Evolutionary conservation across 257 asterid species (phyloP).

Genomic region (Solanum dulcamara): DNA sequence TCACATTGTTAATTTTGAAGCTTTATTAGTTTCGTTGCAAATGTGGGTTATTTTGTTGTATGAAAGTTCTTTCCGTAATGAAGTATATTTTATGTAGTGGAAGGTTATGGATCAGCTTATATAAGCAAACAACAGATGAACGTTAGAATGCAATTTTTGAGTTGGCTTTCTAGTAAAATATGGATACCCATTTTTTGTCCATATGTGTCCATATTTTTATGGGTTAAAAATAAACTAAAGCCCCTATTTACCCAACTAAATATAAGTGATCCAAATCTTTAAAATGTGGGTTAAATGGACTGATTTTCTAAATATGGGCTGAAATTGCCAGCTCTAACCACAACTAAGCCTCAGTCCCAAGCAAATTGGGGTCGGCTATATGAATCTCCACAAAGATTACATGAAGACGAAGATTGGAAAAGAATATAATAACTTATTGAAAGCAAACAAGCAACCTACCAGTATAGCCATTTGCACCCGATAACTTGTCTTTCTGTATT

Average conservation of each 20-base stretch:
- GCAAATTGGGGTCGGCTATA: too few species aligned
- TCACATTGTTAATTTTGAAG: not conserved
- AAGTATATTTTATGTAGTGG: not conserved
- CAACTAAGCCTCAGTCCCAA: too few species aligned
- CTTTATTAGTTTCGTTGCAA: not conserved
- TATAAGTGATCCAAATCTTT: not conserved
- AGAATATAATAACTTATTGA: not conserved
- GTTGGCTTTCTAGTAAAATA: not conserved
- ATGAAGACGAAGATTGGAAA: not conserved
- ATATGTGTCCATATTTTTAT: not conserved
- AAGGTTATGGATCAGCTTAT: not conserved
- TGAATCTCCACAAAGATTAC: not conserved
- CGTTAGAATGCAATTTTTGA: not conserved
- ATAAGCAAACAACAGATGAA: not conserved
- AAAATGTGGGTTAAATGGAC: not conserved
- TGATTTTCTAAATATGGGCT: too few species aligned
- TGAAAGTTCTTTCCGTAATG: not conserved
- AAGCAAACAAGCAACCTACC: constrained; percentile 35
- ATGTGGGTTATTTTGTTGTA: not conserved
- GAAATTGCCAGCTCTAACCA: not conserved
- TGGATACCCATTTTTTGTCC: not conserved
- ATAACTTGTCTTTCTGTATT: constrained; percentile 75
- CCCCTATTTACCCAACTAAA: not conserved
- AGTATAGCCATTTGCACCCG: constrained; percentile 82
- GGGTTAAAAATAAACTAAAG: not conserved